Evolutionary conservation across 1,284 basidiomycete species (phyloP), one percentile per base, ranked within the genome.

Genomic region (Puccinia horiana): DNA sequence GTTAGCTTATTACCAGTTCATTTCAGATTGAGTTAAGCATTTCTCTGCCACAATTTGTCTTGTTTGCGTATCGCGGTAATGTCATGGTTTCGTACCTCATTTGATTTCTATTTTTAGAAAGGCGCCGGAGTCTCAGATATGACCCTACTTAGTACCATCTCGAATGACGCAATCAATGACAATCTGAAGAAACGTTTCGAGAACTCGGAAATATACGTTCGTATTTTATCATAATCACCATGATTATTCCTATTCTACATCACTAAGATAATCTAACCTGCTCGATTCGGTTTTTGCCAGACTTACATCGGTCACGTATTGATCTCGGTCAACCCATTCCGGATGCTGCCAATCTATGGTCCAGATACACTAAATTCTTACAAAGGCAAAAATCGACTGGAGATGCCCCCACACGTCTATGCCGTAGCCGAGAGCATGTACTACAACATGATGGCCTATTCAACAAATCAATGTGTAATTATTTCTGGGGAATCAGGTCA

Each of bases 401-500:
- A 99, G 88, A 93, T 98, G 84, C 93, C 96, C 4, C 97, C 97
- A 2, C 97, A 99, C 88, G 97, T 99, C 65, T 99, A 97, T 88
- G 91, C 93, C 84, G 97, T 99, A 84, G 97, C 97, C 61, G 97
- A 99, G 89, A 91, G 93, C 79, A 92, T 95, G 16, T 99, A 98
- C 89, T 99, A 99, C 89, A 95, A 97, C 88, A 99, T 99, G 97
- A 96, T 94, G 84, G 94, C 95, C 42, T 98, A 99, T 88, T 93
- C 96, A 87, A 96, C 99, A 88, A 99, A 99, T 87, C 97, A 99
- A 89, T 99, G 97, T 88, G 96, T 99, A 82, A 99, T 99, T 88
- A 99, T 99, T 86, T 96, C 96, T 74, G 97, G 97, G 83, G 97
- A 99, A 89, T 97, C 95, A 16, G 80, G 80, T 82, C 72, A 75